Conservation (phyloP, 2,329 filamentous ascomycete genomes). For the Aureobasidium subglaciale region DNA sequence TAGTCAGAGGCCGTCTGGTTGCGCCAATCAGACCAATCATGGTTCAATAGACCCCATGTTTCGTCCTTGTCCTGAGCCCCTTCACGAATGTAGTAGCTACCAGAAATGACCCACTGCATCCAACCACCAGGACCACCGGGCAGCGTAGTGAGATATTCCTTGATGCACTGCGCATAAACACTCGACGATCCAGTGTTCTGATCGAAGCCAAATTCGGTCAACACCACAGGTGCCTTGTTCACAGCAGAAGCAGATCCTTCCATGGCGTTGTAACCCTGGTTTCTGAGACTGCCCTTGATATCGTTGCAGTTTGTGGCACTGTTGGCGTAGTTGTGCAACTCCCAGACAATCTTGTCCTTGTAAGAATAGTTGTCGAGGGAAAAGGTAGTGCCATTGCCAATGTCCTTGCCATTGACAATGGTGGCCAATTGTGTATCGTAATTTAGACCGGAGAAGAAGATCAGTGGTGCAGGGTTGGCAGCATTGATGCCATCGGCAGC, state of each 20-base stretch:
- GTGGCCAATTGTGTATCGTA: conserved; percentile 51
- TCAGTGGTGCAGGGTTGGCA: conserved; percentile 46
- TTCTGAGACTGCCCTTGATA: conserved; percentile 42
- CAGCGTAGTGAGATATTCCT: conserved; percentile 38
- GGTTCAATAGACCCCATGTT: conserved; percentile 47
- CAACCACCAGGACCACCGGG: conserved; percentile 47
- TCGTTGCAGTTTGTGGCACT: conserved; percentile 41
- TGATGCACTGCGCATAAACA: conserved; percentile 49
- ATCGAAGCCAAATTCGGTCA: conserved; percentile 51
- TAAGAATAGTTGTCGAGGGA: conserved; percentile 42
- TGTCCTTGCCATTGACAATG: conserved; percentile 42
- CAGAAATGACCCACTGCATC: conserved; percentile 48
- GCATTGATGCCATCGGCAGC: conserved; percentile 45
- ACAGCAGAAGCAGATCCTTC: conserved; percentile 29
- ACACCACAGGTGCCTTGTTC: conserved; percentile 43
- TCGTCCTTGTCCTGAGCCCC: conserved; percentile 52
- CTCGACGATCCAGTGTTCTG: conserved; percentile 34
- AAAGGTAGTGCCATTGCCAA: conserved; percentile 45
- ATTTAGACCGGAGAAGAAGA: conserved; percentile 53
- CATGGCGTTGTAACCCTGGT: conserved; percentile 49
- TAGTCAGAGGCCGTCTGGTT: background rate
- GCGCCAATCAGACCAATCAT: conserved; percentile 43
- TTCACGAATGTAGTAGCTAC: conserved; percentile 47
- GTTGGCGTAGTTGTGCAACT: conserved; percentile 56
- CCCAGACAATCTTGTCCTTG: conserved; percentile 50